Conservation (phyloP, 139 green algal genomes). For the Coelastrella sp. region DNA sequence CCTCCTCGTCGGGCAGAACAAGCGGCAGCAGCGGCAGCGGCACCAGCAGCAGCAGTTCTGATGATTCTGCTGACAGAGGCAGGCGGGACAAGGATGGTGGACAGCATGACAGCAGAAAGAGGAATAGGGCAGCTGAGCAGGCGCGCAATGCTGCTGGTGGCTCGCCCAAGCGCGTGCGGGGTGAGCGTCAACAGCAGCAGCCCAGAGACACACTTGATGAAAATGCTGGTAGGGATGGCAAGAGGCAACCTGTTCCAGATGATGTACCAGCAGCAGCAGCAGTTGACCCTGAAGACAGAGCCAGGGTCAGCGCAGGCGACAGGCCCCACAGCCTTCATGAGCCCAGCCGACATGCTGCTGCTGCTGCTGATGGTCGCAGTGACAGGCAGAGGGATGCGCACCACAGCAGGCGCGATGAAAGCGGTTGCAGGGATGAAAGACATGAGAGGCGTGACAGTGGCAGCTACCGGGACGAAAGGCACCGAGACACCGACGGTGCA, state of each 20-base stretch:
- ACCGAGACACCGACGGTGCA: background rate
- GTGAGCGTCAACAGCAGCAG: background rate
- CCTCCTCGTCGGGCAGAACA: background rate
- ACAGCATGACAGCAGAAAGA: background rate
- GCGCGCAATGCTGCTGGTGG: background rate
- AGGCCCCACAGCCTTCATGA: no score
- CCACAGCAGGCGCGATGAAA: background rate
- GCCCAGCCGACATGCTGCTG: no score
- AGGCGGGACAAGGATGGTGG: constrained; percentile 1
- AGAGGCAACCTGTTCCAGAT: no score
- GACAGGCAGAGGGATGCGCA: background rate
- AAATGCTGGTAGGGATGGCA: background rate
- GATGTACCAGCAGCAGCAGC: background rate
- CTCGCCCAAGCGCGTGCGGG: background rate
- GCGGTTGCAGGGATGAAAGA: background rate
- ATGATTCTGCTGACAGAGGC: constrained; percentile 31
- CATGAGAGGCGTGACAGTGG: background rate
- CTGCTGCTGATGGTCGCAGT: background rate
- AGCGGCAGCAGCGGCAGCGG: constrained; percentile 19
- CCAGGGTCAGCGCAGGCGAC: background rate
- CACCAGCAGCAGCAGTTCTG: constrained; percentile 26
- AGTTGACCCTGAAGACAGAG: background rate
- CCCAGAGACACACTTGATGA: background rate
- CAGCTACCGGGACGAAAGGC: background rate
- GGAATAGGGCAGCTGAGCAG: background rate